A percentile compares a stretch with the other conserved stretches of the same genome.
phyloP scores from a whole-genome alignment of 2,329 filamentous ascomycete genomes.

The Pleomassaria siparia region DNA sequence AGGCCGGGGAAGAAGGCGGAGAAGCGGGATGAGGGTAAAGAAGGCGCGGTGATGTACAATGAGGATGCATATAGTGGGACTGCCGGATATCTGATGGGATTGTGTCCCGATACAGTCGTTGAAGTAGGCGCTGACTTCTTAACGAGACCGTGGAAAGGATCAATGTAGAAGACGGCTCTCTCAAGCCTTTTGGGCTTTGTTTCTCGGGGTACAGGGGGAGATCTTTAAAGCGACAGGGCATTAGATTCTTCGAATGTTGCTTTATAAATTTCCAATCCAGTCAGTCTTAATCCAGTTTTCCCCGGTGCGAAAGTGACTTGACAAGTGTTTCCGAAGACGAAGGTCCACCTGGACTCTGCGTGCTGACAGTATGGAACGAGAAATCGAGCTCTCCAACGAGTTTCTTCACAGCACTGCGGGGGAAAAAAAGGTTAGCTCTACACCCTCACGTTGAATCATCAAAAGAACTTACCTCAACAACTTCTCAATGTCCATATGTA shows the following conservation, averaged over 20 bases:
- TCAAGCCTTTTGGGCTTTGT: no score
- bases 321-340: conserved; percentile 5
- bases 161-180: no score
- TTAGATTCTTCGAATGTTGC: no score
- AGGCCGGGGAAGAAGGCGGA: no score
- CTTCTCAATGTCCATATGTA: conserved; percentile 68
- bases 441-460: conserved; percentile 26
- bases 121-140: no score
- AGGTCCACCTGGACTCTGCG: conserved; percentile 10
- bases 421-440: conserved; percentile 3
- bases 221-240: no score
- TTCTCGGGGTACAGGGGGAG: no score
- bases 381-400: conserved; percentile 78
- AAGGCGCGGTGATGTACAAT: no score
- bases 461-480: conserved; percentile 50
- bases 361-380: conserved; percentile 60
- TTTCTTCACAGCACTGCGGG: conserved; percentile 59
- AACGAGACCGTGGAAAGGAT: not conserved
- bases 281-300: conserved; percentile 9
- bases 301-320: conserved; percentile 4
- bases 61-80: no score
- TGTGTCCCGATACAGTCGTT: no score
- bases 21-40: no score
- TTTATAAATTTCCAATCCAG: not conserved
- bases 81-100: no score